Base-by-base conservation (phyloP, 306 rosid species). In the Fragaria nilgerrensis region DNA sequence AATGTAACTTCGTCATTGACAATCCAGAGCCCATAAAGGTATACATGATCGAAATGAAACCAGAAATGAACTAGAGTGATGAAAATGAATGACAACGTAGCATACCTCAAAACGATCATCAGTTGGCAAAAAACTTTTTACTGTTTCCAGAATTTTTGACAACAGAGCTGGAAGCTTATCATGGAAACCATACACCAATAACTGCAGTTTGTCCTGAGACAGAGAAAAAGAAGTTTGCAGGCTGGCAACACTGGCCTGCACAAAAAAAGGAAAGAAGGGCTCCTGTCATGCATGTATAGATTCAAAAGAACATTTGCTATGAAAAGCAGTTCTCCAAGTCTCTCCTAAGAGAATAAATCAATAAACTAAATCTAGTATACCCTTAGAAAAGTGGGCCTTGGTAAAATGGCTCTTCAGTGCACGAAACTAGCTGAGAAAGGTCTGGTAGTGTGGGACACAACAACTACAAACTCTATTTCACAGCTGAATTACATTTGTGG, bases 191-290 rank as follows among this genome's bases (percentile, higher is more conserved):
- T 79, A 88, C 74, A 94, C 85, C 90, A 88, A 88, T 79, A 94
- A 88, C 85, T 89, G 93, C 77, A 94, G 87, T 84, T 86, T 89
- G 86, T 92, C 98, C 39, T 88, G 85, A 65, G 75, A 80, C 80
- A 84, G 77, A 55, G 88, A 80, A 39, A 92, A 93, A n/a, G 97
- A 92, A 81, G 98, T 92, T 83, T 87, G 93, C 88, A 94, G 86
- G 88, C 92, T 90, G 84, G 97, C 97, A 78, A 88, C 48, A 82
- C 87, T 87, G 72, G 98, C 98, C 98, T 94, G 95, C 86, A 82
- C 11, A 45, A 72, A 82, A 72, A 81, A 15, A 69, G n/a, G 48
- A 47, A 13, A 15, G 45, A 16, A 66, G 48, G 53, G 58, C 58
- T 43, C 37, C 22, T 4, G 0, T n/a, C 32, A 29, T 29, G 32